Base-by-base conservation (phyloP, 2,329 filamentous ascomycete genomes). In the Periglandula ipomoeae region DNA sequence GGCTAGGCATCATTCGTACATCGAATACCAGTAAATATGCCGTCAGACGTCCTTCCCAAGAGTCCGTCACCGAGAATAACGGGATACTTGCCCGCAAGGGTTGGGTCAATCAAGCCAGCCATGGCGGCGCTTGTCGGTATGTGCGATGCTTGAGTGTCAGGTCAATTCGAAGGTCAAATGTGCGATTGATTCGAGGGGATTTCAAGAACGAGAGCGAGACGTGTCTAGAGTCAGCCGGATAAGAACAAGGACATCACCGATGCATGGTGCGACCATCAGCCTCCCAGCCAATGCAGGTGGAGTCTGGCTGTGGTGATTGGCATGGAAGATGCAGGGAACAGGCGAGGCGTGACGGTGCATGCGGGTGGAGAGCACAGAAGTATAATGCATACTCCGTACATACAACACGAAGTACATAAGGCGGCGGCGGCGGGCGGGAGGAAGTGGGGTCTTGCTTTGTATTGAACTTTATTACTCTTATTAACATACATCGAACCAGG, bases 51-150 rank as follows among this genome's bases (percentile, higher is more conserved):
- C 53, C 75, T 77, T 38, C 76, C 75, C 32, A 81, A 66, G 27
- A 84, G 66, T 24, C 75, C 75, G 56, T 84, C 80, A 61, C 81
- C 82, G 40, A 84, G 69, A 42, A 84, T 72, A 49, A 84, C 74
- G 44, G 79, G 80, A 58, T 83, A 84, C 59, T 79, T 78, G 50
- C 72, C 78, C 50, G 71, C 68, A 63, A 78, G 75, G 48, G 79
- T 81, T 52, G 79, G 76, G 64, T 84, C 79, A 50, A 83, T 72
- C 48, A 74, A 59, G 55, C 61, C 68, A 61, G 61, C 63, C 63
- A 64, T 63, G 43, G 51, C 46, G 49, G 40, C 44, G 44, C 3
- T 11, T 27, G 3, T 24, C 10, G 27, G 5, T 11, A n/a, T 13
- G 15, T 10, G 6, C 22, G 30, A 32, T 8, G 9, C n/a, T 11